Base-by-base conservation (phyloP, 441 rosid species). In the Adansonia madagascariensis region DNA sequence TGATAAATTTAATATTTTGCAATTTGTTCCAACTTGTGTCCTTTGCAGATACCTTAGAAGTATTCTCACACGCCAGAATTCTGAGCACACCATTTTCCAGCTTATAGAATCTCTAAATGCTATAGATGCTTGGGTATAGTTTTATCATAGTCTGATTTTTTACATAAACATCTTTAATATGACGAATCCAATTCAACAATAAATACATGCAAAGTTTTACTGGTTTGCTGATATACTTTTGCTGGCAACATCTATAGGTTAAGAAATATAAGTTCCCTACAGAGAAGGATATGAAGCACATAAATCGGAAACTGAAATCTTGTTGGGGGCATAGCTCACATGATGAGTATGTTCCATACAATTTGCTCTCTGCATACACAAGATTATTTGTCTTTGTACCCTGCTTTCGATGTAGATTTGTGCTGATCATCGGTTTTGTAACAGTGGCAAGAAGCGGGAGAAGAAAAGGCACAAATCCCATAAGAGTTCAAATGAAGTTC, bases 231-330 rank as follows among this genome's bases (percentile, higher is more conserved):
- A 4, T 75, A 44, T 52, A 56, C 27, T 67, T 12, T 69, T 64
- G 67, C 73, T 77, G 80, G 73, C 76, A 53, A 76, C 68, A 43
- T 39, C 15, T 59, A 62, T 82, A 95, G 98, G 92, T 88, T 17
- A 84, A 75, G 78, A 85, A 78, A 70, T 91, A 88, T 74, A 90
- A 89, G 77, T 88, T 84, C 82, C 98, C 99, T 71, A 86, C 93
- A 41, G 98, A 95, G 46, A 92, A 92, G 84, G 99, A 95, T 85
- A 91, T 95, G 99, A 95, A 91, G 85, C 93, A 93, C 87, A 93
- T 93, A 53, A 92, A 91, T 72, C 84, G 99, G 82, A 95, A 95
- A 83, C 87, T 93, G 68, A 92, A 89, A 82, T 95, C 98, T 68
- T 93, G 99, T 80, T 89, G 91, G 91, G 95, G 97, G 68, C 95